Conservation (phyloP, 306 rosid species). For the Cicer judaicum region DNA sequence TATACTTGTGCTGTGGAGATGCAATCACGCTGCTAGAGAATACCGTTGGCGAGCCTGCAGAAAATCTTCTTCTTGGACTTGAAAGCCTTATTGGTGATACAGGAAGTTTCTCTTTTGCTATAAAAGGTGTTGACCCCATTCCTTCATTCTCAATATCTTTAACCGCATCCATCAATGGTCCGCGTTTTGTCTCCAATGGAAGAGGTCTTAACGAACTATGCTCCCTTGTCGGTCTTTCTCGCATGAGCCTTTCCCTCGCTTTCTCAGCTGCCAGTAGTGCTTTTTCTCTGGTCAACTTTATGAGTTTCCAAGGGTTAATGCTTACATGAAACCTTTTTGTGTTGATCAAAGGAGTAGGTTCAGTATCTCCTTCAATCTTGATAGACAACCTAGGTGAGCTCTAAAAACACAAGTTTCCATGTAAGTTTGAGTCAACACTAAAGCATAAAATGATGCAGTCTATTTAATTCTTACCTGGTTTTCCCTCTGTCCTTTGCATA, state of each 20-base stretch:
- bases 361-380: slow-evolving; percentile 74
- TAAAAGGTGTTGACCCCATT: slow-evolving; percentile 50
- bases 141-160: slow-evolving; percentile 46
- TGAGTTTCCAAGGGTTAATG: slow-evolving; percentile 87
- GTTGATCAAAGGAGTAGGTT: slow-evolving; percentile 54
- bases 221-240: slow-evolving; percentile 57
- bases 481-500: slow-evolving; percentile 59
- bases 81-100: slow-evolving; percentile 71
- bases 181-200: slow-evolving; percentile 75
- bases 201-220: slow-evolving; percentile 68
- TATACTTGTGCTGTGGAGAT: slow-evolving; percentile 79
- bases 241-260: slow-evolving; percentile 75
- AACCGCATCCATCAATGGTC: slow-evolving; percentile 50
- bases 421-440: slow-evolving; percentile 19
- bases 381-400: slow-evolving; percentile 70
- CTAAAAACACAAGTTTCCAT: slow-evolving; percentile 54
- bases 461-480: slow-evolving; percentile 56
- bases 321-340: slow-evolving; percentile 71
- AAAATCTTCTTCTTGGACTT: slow-evolving; percentile 88
- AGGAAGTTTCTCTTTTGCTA: slow-evolving; percentile 53
- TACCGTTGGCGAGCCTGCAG: slow-evolving; percentile 69
- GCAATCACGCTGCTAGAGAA: slow-evolving; percentile 55
- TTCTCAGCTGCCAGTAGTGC: slow-evolving; percentile 79
- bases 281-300: slow-evolving; percentile 82
- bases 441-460: slow-evolving; percentile 24